Evolutionary conservation across 202 grass and related monocot genomes (phyloP).

Genomic region (Sporobolus alterniflorus): DNA sequence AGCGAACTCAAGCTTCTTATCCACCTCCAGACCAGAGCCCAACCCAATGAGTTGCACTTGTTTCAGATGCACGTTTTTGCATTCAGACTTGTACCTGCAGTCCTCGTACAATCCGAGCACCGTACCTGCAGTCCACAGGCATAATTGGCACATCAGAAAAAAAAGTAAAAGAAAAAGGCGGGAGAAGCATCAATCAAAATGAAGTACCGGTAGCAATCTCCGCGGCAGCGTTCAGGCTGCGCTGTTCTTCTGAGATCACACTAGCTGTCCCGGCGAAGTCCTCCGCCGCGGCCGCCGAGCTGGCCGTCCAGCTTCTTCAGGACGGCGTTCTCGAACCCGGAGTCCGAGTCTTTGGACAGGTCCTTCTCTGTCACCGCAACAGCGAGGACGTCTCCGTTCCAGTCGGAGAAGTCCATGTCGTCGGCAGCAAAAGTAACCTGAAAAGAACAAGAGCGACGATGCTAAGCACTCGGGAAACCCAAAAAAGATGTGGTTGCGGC

Average conservation of each 20-base stretch:
- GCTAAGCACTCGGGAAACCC: conserved; percentile 5
- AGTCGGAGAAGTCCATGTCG: conserved; percentile 71
- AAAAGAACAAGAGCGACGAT: background rate
- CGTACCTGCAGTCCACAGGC: conserved; percentile 55
- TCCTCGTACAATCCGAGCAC: conserved; percentile 87
- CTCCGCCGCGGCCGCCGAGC: conserved; percentile 76
- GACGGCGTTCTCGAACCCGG: conserved; percentile 80
- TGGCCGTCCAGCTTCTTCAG: conserved; percentile 78
- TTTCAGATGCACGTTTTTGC: conserved; percentile 81
- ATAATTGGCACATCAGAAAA: background rate
- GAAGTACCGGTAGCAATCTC: conserved; percentile 78
- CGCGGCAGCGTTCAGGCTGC: conserved; percentile 62
- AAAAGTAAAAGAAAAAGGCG: background rate
- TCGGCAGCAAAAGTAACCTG: conserved; percentile 77
- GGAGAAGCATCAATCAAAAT: too few relatives aligned
- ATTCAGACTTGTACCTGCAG: conserved; percentile 91
- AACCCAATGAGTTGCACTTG: conserved; percentile 90
- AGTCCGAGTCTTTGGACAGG: conserved; percentile 73
- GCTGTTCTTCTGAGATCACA: conserved; percentile 58
- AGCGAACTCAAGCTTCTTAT: conserved; percentile 80
- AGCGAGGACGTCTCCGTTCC: conserved; percentile 87
- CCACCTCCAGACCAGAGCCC: conserved; percentile 65
- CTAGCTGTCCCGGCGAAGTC: conserved; percentile 84
- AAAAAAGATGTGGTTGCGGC: background rate
- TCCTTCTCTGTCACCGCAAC: conserved; percentile 94